Base-by-base conservation (phyloP, 78 protist genomes). In the slime mould (Dictyostelium discoideum) region DNA sequence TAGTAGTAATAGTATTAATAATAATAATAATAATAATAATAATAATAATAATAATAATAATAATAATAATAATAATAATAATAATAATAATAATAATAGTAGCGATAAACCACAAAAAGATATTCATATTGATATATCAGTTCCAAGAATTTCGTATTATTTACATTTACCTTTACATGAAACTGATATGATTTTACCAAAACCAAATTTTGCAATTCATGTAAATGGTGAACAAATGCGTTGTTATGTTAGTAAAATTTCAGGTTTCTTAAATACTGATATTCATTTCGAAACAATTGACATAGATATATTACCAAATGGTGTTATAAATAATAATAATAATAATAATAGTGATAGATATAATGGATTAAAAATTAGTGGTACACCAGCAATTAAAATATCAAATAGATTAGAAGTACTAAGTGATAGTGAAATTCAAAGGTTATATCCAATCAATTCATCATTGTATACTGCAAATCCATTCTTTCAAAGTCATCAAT, bases 171-270 rank as follows among this genome's bases (percentile, higher is more conserved):
- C 87, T 32, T 26, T 84, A 37, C 22, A n/a, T 44, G 67, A 39
- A 20, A 48, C 16, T 29, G 48, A 50, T 39, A 78, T 40, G 20
- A 9, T n/a, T 26, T 46, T 84, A 63, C 26, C 29, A 20, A 84
- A 84, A 84, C 87, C 87, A 54, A 84, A 84, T 3, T 84, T 84
- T 39, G 42, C 39, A 63, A 39, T 84, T 22, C 77, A 84, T 84
- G 39, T 84, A 84, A 29, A 42, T 29, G 87, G 78, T 42, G 57
- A 84, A 22, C 65, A 60, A 48, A 79, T 79, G 84, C 81, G 81
- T 74, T 74, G 81, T 74, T 74, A 74, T 18, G 40, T 74, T 37
- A 74, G 81, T 74, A 29, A 18, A 29, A 74, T 74, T 16, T 32
- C 81, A 14, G 81, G 81, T 37, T 74, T 74, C 81, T 74, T 74